Percentiles rank a stretch among this genome's conserved stretches.
Evolutionary conservation across 2,329 filamentous ascomycete genomes (phyloP).

Genomic region (Thelonectria olida): DNA sequence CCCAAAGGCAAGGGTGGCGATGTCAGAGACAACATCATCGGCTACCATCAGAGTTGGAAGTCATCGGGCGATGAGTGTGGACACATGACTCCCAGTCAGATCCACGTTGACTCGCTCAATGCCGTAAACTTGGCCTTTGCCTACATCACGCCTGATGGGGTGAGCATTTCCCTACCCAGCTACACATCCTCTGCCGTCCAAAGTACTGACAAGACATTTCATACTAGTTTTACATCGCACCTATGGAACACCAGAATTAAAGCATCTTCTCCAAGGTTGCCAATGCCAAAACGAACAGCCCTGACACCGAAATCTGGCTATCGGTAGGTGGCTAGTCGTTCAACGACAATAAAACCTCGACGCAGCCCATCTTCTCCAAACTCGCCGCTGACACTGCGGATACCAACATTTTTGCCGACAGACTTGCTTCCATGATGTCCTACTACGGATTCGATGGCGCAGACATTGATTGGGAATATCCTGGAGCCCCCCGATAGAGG

Average conservation of each 20-base stretch:
- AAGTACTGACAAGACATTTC: too few species aligned
- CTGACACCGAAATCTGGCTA: slow-evolving; percentile 43
- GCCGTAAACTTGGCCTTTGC: slow-evolving; percentile 47
- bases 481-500: too few species aligned
- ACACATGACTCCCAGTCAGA: slow-evolving; percentile 14
- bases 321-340: slow-evolving; percentile 54
- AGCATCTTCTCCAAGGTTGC: slow-evolving; percentile 39
- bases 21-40: slow-evolving; percentile 38
- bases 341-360: slow-evolving; percentile 23
- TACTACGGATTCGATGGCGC: slow-evolving; percentile 40
- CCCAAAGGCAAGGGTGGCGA: slow-evolving; percentile 10
- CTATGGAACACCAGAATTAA: slow-evolving; percentile 35
- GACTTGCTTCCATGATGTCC: slow-evolving; percentile 36
- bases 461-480: slow-evolving; percentile 9
- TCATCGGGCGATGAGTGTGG: not conserved
- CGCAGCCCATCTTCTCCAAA: slow-evolving; percentile 39
- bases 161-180: too few species aligned
- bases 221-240: slow-evolving; percentile 39
- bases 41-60: slow-evolving; percentile 46
- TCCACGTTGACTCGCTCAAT: slow-evolving; percentile 32
- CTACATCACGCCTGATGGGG: slow-evolving; percentile 45
- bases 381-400: slow-evolving; percentile 31
- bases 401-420: slow-evolving; percentile 48
- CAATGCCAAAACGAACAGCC: slow-evolving; percentile 39
- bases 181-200: too few species aligned